These are phyloP conservation scores for Aaosphaeria pasadenensis DNA, from an alignment of 2,329 filamentous ascomycete species.

Conservation along the genomic window DNA sequence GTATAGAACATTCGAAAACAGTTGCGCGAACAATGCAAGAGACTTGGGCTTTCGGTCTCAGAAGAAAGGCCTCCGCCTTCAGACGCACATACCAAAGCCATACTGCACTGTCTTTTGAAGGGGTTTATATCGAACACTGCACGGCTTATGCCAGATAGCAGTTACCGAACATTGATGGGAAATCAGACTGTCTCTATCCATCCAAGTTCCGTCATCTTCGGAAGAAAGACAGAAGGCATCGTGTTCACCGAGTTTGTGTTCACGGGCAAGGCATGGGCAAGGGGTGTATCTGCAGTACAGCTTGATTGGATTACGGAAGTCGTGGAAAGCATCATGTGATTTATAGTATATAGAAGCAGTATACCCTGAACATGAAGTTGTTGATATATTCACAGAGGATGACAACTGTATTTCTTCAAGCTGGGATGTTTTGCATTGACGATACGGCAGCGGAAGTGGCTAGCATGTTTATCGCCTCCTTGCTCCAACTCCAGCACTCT, in stretches of 20 bases:
- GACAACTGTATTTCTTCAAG: too few species aligned
- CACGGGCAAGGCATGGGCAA: slow-evolving; percentile 61
- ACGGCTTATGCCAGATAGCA: slow-evolving; percentile 57
- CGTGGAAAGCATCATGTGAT: slow-evolving; percentile 25
- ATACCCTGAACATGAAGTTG: too few species aligned
- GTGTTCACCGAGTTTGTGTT: slow-evolving; percentile 66
- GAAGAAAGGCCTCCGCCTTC: slow-evolving; percentile 22
- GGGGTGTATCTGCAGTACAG: slow-evolving; percentile 61
- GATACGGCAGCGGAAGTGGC: too few species aligned
- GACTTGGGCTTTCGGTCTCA: slow-evolving; percentile 38
- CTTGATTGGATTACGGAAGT: slow-evolving; percentile 60
- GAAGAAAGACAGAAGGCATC: slow-evolving; percentile 57
- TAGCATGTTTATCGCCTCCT: too few species aligned
- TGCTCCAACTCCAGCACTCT: too few species aligned
- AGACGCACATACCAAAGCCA: slow-evolving; percentile 46
- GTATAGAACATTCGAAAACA: slow-evolving; percentile 59
- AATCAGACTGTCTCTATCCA: slow-evolving; percentile 64
- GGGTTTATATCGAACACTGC: slow-evolving; percentile 62
- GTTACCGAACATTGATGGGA: slow-evolving; percentile 59
- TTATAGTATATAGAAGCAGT: too few species aligned
- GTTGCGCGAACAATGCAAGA: slow-evolving; percentile 54
- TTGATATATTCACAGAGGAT: too few species aligned
- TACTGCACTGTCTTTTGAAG: slow-evolving; percentile 57
- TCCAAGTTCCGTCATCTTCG: slow-evolving; percentile 59
- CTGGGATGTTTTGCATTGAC: too few species aligned